Conservation (phyloP, 1,284 basidiomycete genomes). For the Spongispora temasekensis region DNA sequence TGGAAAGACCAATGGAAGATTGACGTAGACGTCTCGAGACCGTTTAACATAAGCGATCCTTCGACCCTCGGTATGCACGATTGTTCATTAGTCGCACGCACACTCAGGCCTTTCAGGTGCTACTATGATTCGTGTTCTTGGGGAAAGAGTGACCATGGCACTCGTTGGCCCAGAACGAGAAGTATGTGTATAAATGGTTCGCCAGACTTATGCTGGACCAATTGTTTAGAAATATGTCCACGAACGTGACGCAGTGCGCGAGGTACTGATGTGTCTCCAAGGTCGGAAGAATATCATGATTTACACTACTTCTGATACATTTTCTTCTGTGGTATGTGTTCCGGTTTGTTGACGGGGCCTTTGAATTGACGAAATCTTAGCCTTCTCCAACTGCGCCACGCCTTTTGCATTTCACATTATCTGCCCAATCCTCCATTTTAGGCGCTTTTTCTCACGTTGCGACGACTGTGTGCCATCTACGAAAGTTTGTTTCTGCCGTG, state of each 20-base stretch:
- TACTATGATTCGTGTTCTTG: constrained; percentile 41
- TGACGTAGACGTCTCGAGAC: constrained; percentile 41
- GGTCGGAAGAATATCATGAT: constrained; percentile 65
- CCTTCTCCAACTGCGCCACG: constrained; percentile 54
- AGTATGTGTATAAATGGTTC: constrained; percentile 21
- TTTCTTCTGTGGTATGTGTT: constrained; percentile 34
- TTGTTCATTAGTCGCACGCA: not conserved
- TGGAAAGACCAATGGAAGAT: constrained; percentile 66
- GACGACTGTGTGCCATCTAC: constrained; percentile 59
- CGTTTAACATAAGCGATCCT: constrained; percentile 63
- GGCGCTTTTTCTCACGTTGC: constrained; percentile 54
- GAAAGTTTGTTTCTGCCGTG: constrained; percentile 55
- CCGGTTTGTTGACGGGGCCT: not conserved
- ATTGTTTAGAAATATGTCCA: constrained; percentile 58
- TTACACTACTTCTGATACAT: constrained; percentile 42
- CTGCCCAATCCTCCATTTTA: constrained; percentile 64
- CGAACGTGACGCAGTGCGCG: constrained; percentile 73
- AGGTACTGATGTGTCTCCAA: constrained; percentile 72
- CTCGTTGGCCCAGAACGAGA: constrained; percentile 36
- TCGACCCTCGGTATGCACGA: constrained; percentile 59
- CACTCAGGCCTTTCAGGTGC: constrained; percentile 45
- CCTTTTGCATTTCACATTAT: constrained; percentile 63
- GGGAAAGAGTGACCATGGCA: constrained; percentile 27
- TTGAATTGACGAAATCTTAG: constrained; percentile 36
- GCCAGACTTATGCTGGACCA: not conserved